Conservation (phyloP, 805 yeast genomes). For the Kodamaea jinghongensis region DNA sequence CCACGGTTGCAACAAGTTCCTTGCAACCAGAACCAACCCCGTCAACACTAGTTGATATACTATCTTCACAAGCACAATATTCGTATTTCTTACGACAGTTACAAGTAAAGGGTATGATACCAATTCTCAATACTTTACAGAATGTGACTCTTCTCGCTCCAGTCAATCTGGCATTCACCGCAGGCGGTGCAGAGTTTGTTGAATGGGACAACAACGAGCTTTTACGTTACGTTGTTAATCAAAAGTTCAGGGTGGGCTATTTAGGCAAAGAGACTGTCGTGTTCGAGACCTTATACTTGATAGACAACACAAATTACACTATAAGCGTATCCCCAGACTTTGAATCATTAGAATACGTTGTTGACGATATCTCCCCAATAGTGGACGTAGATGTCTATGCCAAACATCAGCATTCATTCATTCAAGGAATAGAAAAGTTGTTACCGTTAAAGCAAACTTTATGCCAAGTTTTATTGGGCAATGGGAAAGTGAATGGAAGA, state of each 20-base stretch:
- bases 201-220: conserved; percentile 6
- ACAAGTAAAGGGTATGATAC: conserved; percentile 63
- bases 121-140: conserved; percentile 52
- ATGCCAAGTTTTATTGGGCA: conserved; percentile 33
- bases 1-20: conserved; percentile 11
- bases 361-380: conserved; percentile 47
- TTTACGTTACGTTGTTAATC: conserved; percentile 29
- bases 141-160: conserved; percentile 82
- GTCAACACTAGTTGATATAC: conserved; percentile 59
- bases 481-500: conserved; percentile 20
- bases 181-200: conserved; percentile 10
- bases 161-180: conserved; percentile 66
- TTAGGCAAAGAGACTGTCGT: conserved; percentile 23
- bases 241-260: conserved; percentile 31
- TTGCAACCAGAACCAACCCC: conserved; percentile 20
- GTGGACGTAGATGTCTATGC: conserved; percentile 59
- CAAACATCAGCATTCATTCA: conserved; percentile 58
- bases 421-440: conserved; percentile 59
- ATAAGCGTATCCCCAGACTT: conserved; percentile 24
- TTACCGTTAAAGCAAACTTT: conserved; percentile 35
- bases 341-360: conserved; percentile 28
- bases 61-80: conserved; percentile 67
- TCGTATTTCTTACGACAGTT: conserved; percentile 58
- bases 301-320: conserved; percentile 16
- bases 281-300: conserved; percentile 29